Conservation (phyloP, 2,329 filamentous ascomycete species). For the Phoma sp. region DNA sequence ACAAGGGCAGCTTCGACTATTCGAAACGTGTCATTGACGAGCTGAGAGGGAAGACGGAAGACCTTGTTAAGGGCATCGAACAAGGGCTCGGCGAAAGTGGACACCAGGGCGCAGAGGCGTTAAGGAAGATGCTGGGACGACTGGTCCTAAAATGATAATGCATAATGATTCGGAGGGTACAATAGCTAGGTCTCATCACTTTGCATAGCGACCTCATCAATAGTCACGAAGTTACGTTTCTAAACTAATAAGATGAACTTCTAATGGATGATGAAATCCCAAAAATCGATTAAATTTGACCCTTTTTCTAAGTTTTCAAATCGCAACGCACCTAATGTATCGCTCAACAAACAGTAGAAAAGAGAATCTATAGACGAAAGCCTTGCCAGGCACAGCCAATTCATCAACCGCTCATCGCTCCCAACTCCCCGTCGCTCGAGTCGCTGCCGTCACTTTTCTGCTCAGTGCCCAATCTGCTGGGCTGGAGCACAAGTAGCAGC, state of each 20-base stretch:
- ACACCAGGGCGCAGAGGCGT: conserved; percentile 46
- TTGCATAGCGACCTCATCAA: conserved; percentile 9
- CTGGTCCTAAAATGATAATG: conserved; percentile 40
- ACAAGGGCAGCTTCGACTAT: conserved; percentile 87
- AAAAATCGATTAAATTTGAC: too few relatives aligned
- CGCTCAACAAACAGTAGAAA: too few relatives aligned
- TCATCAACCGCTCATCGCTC: neutral
- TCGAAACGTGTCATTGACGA: conserved; percentile 66
- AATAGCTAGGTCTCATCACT: neutral
- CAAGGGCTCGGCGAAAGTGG: conserved; percentile 45
- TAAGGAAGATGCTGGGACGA: conserved; percentile 50
- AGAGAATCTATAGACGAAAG: too few relatives aligned
- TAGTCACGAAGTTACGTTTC: conserved; percentile 6
- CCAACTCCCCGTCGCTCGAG: conserved; percentile 3
- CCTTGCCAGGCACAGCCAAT: too few relatives aligned
- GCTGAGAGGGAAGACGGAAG: conserved; percentile 51
- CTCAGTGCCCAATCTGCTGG: neutral
- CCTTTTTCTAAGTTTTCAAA: too few relatives aligned
- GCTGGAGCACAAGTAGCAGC: conserved; percentile 34
- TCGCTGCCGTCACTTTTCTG: neutral
- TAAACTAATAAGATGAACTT: too few relatives aligned
- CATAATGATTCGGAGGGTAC: neutral
- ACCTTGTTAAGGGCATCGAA: conserved; percentile 51
- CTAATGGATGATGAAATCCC: too few relatives aligned
- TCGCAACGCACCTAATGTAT: too few relatives aligned